phyloP scores from a whole-genome alignment of 1,284 basidiomycete genomes.

The Tremellales sp. region DNA sequence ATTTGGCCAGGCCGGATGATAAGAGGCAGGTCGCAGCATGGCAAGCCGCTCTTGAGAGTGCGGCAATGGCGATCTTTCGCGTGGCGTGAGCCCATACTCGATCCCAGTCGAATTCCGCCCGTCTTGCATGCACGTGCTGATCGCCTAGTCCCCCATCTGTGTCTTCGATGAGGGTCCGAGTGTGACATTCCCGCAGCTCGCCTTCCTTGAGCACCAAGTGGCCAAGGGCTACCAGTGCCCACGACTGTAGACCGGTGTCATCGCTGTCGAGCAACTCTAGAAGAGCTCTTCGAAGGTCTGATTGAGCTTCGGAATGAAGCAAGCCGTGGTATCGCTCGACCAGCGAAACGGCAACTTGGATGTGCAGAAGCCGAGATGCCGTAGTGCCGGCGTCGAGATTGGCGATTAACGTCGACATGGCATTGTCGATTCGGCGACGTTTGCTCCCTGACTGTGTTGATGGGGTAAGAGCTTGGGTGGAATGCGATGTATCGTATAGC shows the following conservation, averaged over 20 bases:
- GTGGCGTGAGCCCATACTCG: slow-evolving; percentile 75
- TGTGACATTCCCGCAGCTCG: too few relatives aligned
- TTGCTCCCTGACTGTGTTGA: slow-evolving; percentile 34
- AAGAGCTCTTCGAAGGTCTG: slow-evolving; percentile 57
- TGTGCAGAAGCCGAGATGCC: slow-evolving; percentile 51
- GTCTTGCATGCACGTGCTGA: too few relatives aligned
- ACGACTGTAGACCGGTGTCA: slow-evolving; percentile 65
- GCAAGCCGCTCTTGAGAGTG: slow-evolving; percentile 71
- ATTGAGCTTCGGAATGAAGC: slow-evolving; percentile 58
- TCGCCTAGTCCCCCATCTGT: too few relatives aligned
- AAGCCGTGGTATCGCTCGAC: slow-evolving; percentile 67
- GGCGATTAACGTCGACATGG: slow-evolving; percentile 58
- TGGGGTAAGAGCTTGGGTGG: slow-evolving; percentile 2
- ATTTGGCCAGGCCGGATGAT: slow-evolving; percentile 52
- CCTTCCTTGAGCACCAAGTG: too few relatives aligned
- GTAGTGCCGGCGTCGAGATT: slow-evolving; percentile 51
- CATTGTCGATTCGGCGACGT: slow-evolving; percentile 52
- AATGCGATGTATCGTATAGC: slow-evolving; percentile 7
- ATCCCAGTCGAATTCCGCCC: too few relatives aligned
- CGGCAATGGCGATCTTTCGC: slow-evolving; percentile 62
- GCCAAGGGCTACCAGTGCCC: slow-evolving; percentile 62
- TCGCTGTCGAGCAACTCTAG: slow-evolving; percentile 62
- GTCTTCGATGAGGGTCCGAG: too few relatives aligned
- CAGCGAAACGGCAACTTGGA: slow-evolving; percentile 81
- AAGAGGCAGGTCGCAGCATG: slow-evolving; percentile 63